A percentile compares a stretch with the other conserved stretches of the same genome.
Conservation (phyloP, 208 protist species). For the Wallacemonas sp. region DNA sequence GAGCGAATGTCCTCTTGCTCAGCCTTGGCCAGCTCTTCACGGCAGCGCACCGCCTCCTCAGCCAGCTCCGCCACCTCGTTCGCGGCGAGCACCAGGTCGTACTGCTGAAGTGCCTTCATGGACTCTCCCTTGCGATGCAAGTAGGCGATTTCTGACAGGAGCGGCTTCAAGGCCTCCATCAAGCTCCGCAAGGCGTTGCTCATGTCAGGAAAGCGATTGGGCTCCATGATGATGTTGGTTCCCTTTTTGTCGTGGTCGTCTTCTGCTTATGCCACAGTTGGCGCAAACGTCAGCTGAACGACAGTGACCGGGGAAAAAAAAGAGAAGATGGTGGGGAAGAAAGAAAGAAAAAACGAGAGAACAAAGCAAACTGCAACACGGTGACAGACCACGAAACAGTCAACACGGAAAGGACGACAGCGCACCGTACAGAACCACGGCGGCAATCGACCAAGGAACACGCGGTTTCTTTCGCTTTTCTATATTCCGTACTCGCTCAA, state of each 20-base stretch:
- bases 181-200: constrained; percentile 21
- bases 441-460: no score
- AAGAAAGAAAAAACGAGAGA: constrained; percentile 5
- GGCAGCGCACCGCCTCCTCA: constrained; percentile 19
- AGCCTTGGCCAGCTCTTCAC: constrained; percentile 33
- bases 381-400: background rate
- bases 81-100: constrained; percentile 69
- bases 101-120: constrained; percentile 67
- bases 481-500: no score
- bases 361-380: constrained; percentile 3
- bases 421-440: no score
- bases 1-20: constrained; percentile 25
- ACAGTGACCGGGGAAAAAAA: no score
- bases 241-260: constrained; percentile 13
- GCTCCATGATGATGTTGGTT: constrained; percentile 14
- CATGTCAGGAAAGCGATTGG: constrained; percentile 26
- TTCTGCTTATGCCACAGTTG: constrained; percentile 10
- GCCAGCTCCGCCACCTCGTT: constrained; percentile 36
- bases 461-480: no score
- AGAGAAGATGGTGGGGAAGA: background rate
- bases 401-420: no score
- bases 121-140: constrained; percentile 55
- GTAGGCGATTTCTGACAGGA: constrained; percentile 21
- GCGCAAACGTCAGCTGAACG: no score
- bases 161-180: constrained; percentile 19